A percentile compares a stretch with the other conserved stretches of the same genome.
Conservation (phyloP, 176 grass and related monocot species). For the Miscanthus lutarioriparius region DNA sequence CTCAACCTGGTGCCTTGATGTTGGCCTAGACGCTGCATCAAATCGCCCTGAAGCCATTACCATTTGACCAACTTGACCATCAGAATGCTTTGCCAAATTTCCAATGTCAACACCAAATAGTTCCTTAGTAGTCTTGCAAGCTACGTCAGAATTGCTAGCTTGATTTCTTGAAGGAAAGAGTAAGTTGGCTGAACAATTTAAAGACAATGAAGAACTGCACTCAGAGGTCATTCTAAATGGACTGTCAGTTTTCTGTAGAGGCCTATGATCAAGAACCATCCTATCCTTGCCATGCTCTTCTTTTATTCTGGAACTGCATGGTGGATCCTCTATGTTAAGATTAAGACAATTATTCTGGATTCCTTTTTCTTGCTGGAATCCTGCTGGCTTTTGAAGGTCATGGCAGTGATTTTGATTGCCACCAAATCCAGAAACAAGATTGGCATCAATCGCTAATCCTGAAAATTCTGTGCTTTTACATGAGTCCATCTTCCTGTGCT, state of each 20-base stretch:
- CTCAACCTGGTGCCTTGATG: conserved; percentile 39
- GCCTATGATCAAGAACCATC: conserved; percentile 21
- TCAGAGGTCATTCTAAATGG: conserved; percentile 31
- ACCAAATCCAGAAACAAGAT: conserved; percentile 22
- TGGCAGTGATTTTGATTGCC: neutral
- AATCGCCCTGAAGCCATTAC: conserved; percentile 37
- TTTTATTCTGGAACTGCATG: conserved; percentile 29
- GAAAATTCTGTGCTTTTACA: conserved; percentile 24
- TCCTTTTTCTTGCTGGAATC: conserved; percentile 2
- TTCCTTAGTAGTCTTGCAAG: conserved; percentile 40
- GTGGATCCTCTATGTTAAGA: conserved; percentile 46
- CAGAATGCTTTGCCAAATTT: conserved; percentile 28
- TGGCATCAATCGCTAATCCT: conserved; percentile 1
- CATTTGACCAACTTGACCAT: conserved; percentile 42
- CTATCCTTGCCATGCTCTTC: conserved; percentile 30
- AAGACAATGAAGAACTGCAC: conserved; percentile 31
- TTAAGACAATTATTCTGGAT: conserved; percentile 35
- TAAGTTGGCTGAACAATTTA: conserved; percentile 49
- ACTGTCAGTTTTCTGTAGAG: conserved; percentile 24
- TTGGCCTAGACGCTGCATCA: conserved; percentile 13
- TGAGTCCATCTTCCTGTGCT: conserved; percentile 30
- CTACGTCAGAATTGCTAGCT: conserved; percentile 19
- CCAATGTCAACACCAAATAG: conserved; percentile 57
- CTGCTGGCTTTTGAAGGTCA: conserved; percentile 32
- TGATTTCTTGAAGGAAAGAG: conserved; percentile 18